Evolutionary conservation across 805 yeast species (phyloP).

Genomic region (Pichia cephalocereana): DNA sequence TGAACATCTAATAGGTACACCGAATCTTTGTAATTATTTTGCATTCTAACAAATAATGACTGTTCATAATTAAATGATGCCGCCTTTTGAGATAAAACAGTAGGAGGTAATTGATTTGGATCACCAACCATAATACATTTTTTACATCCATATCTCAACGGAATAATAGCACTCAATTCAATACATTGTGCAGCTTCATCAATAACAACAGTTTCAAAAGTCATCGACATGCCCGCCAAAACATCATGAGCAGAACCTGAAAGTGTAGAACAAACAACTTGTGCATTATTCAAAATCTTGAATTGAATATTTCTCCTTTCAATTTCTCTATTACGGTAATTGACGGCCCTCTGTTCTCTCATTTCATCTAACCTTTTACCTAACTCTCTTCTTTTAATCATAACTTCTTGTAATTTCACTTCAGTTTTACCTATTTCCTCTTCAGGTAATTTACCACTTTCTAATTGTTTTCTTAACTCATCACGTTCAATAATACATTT

Average conservation of each 20-base stretch:
- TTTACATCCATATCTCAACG: slow-evolving; percentile 82
- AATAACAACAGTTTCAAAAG: slow-evolving; percentile 82
- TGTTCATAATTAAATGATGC: slow-evolving; percentile 76
- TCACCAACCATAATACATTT: slow-evolving; percentile 97
- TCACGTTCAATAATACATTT: slow-evolving; percentile 52
- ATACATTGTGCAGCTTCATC: slow-evolving; percentile 99
- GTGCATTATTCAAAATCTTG: slow-evolving; percentile 61
- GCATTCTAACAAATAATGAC: slow-evolving; percentile 91
- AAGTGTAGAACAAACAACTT: slow-evolving; percentile 82
- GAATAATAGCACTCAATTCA: slow-evolving; percentile 84
- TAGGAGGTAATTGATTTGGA: slow-evolving; percentile 96
- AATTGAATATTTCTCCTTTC: slow-evolving; percentile 70
- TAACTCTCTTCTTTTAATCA: slow-evolving; percentile 52
- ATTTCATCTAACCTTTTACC: slow-evolving; percentile 71
- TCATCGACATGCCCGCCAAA: slow-evolving; percentile 60
- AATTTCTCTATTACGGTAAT: slow-evolving; percentile 65
- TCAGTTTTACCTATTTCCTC: slow-evolving; percentile 43
- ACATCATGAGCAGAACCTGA: slow-evolving; percentile 94
- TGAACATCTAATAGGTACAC: slow-evolving; percentile 79
- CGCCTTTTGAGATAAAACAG: slow-evolving; percentile 86
- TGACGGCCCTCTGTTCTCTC: slow-evolving; percentile 63
- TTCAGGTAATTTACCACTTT: slow-evolving; percentile 20
- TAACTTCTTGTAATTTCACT: slow-evolving; percentile 43
- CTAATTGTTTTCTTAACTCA: slow-evolving; percentile 34
- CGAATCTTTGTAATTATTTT: slow-evolving; percentile 46